These are phyloP conservation scores for Globisporangium orthogonon DNA, from an alignment of 352 stramenopile species.

Conservation along the genomic window DNA sequence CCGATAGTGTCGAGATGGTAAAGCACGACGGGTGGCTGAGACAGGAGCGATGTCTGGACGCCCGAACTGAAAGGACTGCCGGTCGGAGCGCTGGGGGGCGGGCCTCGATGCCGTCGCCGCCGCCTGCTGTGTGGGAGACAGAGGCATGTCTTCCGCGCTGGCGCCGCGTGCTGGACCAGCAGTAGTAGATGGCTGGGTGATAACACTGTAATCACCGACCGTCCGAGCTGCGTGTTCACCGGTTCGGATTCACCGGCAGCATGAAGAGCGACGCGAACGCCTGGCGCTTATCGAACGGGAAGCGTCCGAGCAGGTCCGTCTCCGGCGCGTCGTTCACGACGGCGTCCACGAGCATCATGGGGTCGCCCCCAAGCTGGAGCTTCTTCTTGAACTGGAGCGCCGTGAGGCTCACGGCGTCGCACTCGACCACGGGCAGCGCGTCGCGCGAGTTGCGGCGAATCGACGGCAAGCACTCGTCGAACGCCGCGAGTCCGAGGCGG, in stretches of 20 bases:
- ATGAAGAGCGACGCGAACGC: constrained; percentile 11
- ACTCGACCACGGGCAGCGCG: constrained; percentile 8
- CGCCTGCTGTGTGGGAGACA: background rate
- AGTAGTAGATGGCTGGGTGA: background rate
- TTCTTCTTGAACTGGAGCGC: constrained; percentile 18
- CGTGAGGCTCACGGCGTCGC: constrained; percentile 3
- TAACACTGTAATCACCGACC: background rate
- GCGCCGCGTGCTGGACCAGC: background rate
- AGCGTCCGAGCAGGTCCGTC: constrained; percentile 4
- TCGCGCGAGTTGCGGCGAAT: constrained; percentile 14
- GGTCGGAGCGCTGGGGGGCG: too few species aligned
- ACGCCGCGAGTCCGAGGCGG: constrained; percentile 1
- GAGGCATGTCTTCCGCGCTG: too few species aligned
- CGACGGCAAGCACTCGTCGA: constrained; percentile 10
- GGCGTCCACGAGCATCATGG: constrained; percentile 1
- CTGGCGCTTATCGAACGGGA: constrained; percentile 10
- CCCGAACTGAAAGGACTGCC: background rate
- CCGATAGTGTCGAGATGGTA: background rate
- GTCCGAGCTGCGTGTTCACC: constrained; percentile 4
- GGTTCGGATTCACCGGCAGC: constrained; percentile 12
- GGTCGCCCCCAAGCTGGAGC: constrained; percentile 4
- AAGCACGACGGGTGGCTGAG: background rate
- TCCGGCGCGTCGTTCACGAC: constrained; percentile 6
- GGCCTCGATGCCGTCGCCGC: background rate
- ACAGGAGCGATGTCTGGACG: too few species aligned